Evolutionary conservation across 2,329 filamentous ascomycete species (phyloP), one percentile per base, ranked within the genome.

Genomic region (Alternaria triticimaculans): DNA sequence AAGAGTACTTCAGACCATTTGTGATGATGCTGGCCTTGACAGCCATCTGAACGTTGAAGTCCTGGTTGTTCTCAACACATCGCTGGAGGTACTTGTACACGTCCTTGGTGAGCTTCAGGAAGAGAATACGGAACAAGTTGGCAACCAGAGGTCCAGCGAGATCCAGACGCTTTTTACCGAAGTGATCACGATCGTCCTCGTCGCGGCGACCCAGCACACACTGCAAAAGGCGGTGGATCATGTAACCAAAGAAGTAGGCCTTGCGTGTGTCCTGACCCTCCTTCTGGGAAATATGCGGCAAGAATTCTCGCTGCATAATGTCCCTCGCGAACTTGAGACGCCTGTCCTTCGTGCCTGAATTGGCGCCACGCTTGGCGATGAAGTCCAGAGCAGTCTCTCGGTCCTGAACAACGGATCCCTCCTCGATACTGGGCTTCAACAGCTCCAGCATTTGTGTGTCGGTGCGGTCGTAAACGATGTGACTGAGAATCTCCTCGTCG

Each of bases 391-490:
- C 96, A 41, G 96, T 92, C 76, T 98, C 95, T 65, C 93, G 90
- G 77, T 98, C 95, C 78, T 99, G 96, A 63, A 99, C 96, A 66
- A 94, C 92, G 74, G 97, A 97, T 11, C 94, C 93, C 80, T 99
- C 96, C 79, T 98, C 96, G 62, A 99, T 94, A 84, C 94, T 98
- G 4, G 96, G 95, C 72, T 97, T 95, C 73, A 99, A 83, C 89
- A 97, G 96, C 84, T 99, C 96, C 62, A 99, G 85, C 94, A 99
- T 97, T 75, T 96, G 92, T 25, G 91, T 97, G 79, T 99, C 96
- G 73, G 91, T 96, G 67, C 93, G 90, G 77, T 98, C 94, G 80
- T 97, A 97, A 81, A 94, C 97, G 71, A 99, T 97, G 78, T 97
- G 94, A 78, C 97, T 97, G 50, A 99, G 86, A 68, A 99, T 99